A percentile compares a stretch with the other conserved stretches of the same genome.
These are phyloP conservation scores for Wickerhamomyces sp. DNA, from an alignment of 1,139 yeast genomes.

Conservation along the genomic window DNA sequence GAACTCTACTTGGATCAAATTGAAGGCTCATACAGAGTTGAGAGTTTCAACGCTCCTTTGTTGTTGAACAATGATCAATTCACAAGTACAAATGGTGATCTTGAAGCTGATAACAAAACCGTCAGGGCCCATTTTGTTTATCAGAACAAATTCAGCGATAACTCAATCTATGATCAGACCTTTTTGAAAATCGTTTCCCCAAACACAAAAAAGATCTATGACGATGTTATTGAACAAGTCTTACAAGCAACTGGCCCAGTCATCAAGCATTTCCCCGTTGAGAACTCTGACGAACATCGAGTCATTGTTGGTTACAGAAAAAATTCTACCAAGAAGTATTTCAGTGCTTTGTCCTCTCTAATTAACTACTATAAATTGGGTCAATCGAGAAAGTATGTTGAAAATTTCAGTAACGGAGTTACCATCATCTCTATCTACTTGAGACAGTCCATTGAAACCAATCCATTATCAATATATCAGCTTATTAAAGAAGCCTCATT, in stretches of 20 bases:
- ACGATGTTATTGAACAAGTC: constrained; percentile 68
- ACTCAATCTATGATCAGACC: constrained; percentile 70
- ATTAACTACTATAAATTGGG: constrained; percentile 86
- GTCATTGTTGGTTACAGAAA: constrained; percentile 86
- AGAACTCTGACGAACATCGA: constrained; percentile 74
- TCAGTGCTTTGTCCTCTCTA: constrained; percentile 81
- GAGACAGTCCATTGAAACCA: constrained; percentile 41
- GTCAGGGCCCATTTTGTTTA: constrained; percentile 84
- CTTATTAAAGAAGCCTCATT: constrained; percentile 92
- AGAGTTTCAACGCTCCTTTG: constrained; percentile 74
- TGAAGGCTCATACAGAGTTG: constrained; percentile 58
- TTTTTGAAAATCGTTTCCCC: constrained; percentile 75
- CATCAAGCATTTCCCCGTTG: constrained; percentile 79
- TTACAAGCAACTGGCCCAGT: constrained; percentile 82
- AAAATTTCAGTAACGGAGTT: constrained; percentile 86
- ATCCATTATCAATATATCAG: constrained; percentile 71
- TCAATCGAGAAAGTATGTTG: constrained; percentile 88
- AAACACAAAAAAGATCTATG: constrained; percentile 75
- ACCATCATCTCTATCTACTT: constrained; percentile 86
- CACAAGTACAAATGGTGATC: constrained; percentile 10
- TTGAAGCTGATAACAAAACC: constrained; percentile 36
- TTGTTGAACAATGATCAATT: constrained; percentile 39
- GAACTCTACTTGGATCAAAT: constrained; percentile 60
- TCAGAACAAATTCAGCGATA: constrained; percentile 64
- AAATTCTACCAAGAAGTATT: constrained; percentile 80